Evolutionary conservation across 108 stramenopile species (phyloP).

Genomic region (Stephanodiscus triporus): DNA sequence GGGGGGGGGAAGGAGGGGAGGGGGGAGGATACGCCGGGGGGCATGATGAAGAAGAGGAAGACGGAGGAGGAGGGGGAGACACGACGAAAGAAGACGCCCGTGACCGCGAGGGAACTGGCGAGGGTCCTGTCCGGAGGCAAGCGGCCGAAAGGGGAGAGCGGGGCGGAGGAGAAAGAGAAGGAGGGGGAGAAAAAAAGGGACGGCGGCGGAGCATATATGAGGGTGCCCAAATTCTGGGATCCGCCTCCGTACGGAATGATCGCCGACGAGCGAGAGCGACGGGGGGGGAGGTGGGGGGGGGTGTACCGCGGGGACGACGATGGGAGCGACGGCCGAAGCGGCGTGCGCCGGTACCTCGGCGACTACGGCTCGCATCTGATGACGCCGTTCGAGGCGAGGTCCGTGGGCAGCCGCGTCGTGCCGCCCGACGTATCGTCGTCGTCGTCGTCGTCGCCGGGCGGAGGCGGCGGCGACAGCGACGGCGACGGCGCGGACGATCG

Average conservation of each 20-base stretch:
- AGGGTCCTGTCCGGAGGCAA: constrained; percentile 16
- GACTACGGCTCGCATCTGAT: constrained; percentile 71
- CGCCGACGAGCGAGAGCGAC: constrained; percentile 34
- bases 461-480: no score
- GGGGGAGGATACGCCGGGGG: constrained; percentile 13
- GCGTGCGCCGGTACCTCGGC: constrained; percentile 75
- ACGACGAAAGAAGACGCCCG: neutral
- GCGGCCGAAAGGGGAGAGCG: neutral
- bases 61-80: constrained; percentile 2
- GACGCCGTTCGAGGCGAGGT: constrained; percentile 62
- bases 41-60: neutral
- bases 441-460: no score
- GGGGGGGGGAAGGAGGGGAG: constrained; percentile 12
- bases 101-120: constrained; percentile 15
- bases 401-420: constrained; percentile 66
- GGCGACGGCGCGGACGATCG: no score
- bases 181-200: neutral
- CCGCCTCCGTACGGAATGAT: constrained; percentile 33
- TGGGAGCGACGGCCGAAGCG: constrained; percentile 7
- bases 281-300: no score
- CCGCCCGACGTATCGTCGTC: no score
- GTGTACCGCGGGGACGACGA: neutral
- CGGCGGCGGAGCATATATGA: constrained; percentile 32
- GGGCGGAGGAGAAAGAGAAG: neutral
- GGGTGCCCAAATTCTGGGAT: constrained; percentile 57